Conservation (phyloP, 31 red algal species). For the Endocladia muricata region DNA sequence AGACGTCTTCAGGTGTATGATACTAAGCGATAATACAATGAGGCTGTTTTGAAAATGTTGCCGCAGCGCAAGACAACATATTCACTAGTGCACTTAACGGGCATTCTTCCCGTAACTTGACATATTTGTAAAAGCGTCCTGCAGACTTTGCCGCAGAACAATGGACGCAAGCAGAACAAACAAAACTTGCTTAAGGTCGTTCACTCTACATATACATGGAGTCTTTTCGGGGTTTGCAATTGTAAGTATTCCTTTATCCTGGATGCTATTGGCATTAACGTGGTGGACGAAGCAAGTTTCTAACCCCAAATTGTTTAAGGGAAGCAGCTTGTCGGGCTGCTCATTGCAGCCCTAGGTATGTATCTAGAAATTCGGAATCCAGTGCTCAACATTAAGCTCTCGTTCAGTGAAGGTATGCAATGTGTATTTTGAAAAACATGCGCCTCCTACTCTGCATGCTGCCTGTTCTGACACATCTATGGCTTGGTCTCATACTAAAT, state of each 20-base stretch:
- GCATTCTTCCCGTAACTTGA: too few species aligned
- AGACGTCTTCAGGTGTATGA: too few species aligned
- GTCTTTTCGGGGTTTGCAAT: conserved; percentile 21
- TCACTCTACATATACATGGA: too few species aligned
- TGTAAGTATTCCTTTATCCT: neutral
- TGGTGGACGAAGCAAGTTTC: neutral
- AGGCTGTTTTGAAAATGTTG: too few species aligned
- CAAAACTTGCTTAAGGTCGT: too few species aligned
- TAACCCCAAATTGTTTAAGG: neutral
- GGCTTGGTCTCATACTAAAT: neutral
- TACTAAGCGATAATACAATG: too few species aligned
- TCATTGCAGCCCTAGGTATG: conserved; percentile 2
- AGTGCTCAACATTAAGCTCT: conserved; percentile 17
- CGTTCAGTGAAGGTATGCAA: conserved; percentile 9
- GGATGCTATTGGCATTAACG: neutral
- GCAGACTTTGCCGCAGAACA: too few species aligned
- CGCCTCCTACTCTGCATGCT: neutral
- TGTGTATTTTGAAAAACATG: neutral
- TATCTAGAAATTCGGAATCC: conserved; percentile 12
- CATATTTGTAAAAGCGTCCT: too few species aligned
- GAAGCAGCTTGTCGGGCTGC: conserved; percentile 12
- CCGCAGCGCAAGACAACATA: too few species aligned
- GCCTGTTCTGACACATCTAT: neutral
- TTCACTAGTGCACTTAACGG: too few species aligned
- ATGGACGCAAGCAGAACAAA: too few species aligned